A percentile compares a stretch with the other conserved stretches of the same genome.
These are phyloP conservation scores for Alternaria alternata DNA, from an alignment of 2,329 filamentous ascomycete species.

Conservation along the genomic window DNA sequence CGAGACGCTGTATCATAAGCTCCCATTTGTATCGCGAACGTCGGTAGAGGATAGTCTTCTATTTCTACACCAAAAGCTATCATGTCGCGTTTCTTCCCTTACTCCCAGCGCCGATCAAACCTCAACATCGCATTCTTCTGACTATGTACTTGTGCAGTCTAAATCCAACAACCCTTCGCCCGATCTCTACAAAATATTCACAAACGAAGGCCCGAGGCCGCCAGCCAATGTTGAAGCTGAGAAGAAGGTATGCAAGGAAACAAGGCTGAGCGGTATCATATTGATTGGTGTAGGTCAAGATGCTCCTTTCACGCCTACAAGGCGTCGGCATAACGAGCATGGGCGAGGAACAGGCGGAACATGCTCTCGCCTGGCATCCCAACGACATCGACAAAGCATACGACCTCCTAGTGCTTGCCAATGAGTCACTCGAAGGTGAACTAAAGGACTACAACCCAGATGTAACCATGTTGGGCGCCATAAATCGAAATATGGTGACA, in stretches of 20 bases:
- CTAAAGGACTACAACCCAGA: slow-evolving; percentile 77
- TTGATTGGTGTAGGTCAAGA: slow-evolving; percentile 57
- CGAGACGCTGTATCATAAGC: slow-evolving; percentile 31
- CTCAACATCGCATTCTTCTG: slow-evolving; percentile 32
- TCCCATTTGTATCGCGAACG: slow-evolving; percentile 30
- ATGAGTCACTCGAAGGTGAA: slow-evolving; percentile 81
- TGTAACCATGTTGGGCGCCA: slow-evolving; percentile 79
- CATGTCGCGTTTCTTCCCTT: slow-evolving; percentile 22
- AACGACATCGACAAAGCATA: slow-evolving; percentile 78
- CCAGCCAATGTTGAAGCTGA: slow-evolving; percentile 65
- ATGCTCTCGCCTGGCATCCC: slow-evolving; percentile 70
- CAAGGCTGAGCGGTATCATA: not conserved
- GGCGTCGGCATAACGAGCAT: slow-evolving; percentile 63
- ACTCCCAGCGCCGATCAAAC: slow-evolving; percentile 16
- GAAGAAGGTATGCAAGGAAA: slow-evolving; percentile 54
- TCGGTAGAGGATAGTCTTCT: slow-evolving; percentile 26
- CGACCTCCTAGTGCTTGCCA: slow-evolving; percentile 78
- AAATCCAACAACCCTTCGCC: slow-evolving; percentile 32
- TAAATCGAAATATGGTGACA: slow-evolving; percentile 86
- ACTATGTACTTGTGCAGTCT: slow-evolving; percentile 39
- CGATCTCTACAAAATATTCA: slow-evolving; percentile 72
- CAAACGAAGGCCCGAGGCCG: slow-evolving; percentile 60
- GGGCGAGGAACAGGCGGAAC: slow-evolving; percentile 68
- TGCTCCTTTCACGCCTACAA: slow-evolving; percentile 61
- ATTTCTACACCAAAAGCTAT: slow-evolving; percentile 30